Evolutionary conservation across 305 asterid species (phyloP).

Genomic region (Andrographis paniculata): DNA sequence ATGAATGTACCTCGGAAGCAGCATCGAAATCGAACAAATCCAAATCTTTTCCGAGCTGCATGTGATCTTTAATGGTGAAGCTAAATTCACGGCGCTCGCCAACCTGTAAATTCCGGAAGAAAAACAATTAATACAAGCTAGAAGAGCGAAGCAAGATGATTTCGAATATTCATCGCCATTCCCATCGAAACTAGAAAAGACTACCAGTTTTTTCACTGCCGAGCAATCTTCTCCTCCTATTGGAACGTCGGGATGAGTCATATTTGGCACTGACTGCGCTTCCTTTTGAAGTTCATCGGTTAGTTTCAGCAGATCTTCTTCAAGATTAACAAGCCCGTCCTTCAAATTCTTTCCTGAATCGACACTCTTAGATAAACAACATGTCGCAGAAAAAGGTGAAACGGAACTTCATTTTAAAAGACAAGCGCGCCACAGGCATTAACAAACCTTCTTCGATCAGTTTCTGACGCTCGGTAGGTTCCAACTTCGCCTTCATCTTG

Average conservation of each 20-base stretch:
- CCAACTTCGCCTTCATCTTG: conserved; percentile 87
- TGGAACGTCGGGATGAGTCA: conserved; percentile 92
- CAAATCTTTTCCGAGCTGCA: conserved; percentile 85
- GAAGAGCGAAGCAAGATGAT: neutral
- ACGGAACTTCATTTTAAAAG: neutral
- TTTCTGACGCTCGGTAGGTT: conserved; percentile 70
- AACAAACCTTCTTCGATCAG: conserved; percentile 81
- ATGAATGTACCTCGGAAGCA: conserved; percentile 83
- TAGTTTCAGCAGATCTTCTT: conserved; percentile 70
- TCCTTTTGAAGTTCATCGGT: conserved; percentile 75
- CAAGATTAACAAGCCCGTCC: conserved; percentile 65
- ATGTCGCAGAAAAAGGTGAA: neutral
- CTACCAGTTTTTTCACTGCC: conserved; percentile 64
- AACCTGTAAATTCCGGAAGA: conserved; percentile 33
- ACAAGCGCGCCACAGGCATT: too few species aligned
- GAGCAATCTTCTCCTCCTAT: conserved; percentile 78
- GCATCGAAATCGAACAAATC: conserved; percentile 86
- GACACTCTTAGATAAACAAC: conserved; percentile 8
- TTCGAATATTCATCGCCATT: neutral
- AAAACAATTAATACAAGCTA: conserved; percentile 15
- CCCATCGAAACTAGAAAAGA: neutral
- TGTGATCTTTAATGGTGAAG: conserved; percentile 77
- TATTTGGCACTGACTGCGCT: conserved; percentile 93
- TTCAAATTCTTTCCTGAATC: conserved; percentile 66
- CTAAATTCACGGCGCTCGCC: conserved; percentile 69